Percentiles rank a stretch among this genome's conserved stretches.
These are phyloP conservation scores for Curvularia spicifera DNA, from an alignment of 2,329 filamentous ascomycete genomes.

Conservation along the genomic window DNA sequence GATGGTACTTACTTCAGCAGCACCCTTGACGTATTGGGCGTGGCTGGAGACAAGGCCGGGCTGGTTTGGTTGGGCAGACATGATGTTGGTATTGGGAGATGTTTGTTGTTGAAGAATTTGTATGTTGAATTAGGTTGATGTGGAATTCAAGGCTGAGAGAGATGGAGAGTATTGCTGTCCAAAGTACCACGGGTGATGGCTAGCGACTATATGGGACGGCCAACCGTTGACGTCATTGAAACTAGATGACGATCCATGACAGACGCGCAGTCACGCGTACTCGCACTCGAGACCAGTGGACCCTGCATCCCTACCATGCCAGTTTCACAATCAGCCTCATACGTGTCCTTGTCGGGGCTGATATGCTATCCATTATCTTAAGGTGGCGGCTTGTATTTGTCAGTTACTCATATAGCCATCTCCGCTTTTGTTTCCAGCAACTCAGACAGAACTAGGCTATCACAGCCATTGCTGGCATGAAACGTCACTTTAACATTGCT, in stretches of 20 bases:
- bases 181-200: neutral
- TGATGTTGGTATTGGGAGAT: slow-evolving; percentile 13
- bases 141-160: neutral
- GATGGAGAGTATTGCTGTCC: neutral
- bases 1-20: slow-evolving; percentile 61
- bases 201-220: slow-evolving; percentile 11
- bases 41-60: slow-evolving; percentile 69
- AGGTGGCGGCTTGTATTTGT: no score
- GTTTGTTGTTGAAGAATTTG: neutral
- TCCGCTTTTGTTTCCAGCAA: no score
- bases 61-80: slow-evolving; percentile 48
- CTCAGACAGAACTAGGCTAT: no score
- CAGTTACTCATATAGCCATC: no score
- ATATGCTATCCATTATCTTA: no score
- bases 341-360: no score
- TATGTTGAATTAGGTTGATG: neutral
- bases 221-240: slow-evolving; percentile 14
- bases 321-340: neutral
- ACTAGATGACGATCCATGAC: slow-evolving; percentile 10
- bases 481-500: no score
- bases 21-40: slow-evolving; percentile 72
- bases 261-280: slow-evolving; percentile 12
- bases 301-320: neutral
- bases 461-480: no score
- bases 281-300: slow-evolving; percentile 2